phyloP scores from a whole-genome alignment of 192 early-diverging fungal species.

The Coemansia sp. region DNA sequence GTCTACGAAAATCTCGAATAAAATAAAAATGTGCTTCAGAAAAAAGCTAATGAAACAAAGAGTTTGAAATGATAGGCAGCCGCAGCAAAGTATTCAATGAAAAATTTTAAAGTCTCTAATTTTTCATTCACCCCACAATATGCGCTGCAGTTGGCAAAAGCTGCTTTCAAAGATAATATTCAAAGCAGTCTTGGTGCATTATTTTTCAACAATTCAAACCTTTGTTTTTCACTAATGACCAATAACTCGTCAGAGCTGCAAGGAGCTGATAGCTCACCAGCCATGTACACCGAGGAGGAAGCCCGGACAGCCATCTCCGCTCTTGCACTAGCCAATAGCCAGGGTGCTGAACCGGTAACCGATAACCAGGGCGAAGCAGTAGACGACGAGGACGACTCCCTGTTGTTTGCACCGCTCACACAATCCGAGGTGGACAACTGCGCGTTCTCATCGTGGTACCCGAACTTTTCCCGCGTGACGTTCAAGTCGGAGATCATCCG shows the following conservation, averaged over 20 bases:
- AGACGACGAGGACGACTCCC: conserved; percentile 13
- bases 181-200: no score
- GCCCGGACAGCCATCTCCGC: conserved; percentile 5
- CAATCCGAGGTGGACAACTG: conserved; percentile 68
- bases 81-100: background rate
- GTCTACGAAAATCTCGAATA: background rate
- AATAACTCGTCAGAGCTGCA: background rate
- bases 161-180: no score
- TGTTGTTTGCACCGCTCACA: conserved; percentile 59
- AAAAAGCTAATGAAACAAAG: background rate
- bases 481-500: conserved; percentile 72
- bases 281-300: background rate
- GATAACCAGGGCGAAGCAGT: background rate
- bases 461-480: conserved; percentile 59
- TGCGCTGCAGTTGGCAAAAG: no score
- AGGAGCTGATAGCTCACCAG: no score
- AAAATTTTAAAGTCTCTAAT: background rate
- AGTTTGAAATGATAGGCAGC: background rate
- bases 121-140: background rate
- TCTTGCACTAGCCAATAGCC: background rate
- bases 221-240: background rate
- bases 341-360: background rate
- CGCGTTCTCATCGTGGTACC: conserved; percentile 79
- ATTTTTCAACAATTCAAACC: no score
- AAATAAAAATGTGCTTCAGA: conserved; percentile 9